Base-by-base conservation (phyloP, 257 asterid species). In the Solanum sparsipilum region DNA sequence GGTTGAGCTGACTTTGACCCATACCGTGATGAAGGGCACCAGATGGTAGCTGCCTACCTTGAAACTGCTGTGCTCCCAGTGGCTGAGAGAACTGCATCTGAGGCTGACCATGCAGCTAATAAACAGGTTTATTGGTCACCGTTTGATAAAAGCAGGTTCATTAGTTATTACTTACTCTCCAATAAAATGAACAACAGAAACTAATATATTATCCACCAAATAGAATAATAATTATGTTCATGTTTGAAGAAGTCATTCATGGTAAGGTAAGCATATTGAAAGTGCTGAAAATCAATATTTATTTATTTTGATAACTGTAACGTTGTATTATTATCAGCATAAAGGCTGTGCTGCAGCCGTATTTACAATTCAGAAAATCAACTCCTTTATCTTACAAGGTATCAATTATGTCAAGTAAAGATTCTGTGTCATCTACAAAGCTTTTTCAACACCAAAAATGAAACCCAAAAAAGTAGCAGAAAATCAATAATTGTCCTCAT, bases 41-140 rank as follows among this genome's bases (percentile, higher is more conserved):
- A 86, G 98, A 94, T 25, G 96, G 58, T 73, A 96, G 93, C 90
- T 97, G 99, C 89, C 99, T 92, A 84, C 95, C 90, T 91, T 94
- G 98, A 87, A 94, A 92, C 89, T 96, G 99, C 93, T 94, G 98
- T 76, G 94, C 91, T 73, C 93, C 93, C 91, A 93, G 87, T 86
- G 98, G 90, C 92, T 95, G 99, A 86, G 98, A 93, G 92, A 95
- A 97, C 91, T 97, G 99, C 94, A 94, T 91, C 83, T 94, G 99
- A 89, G 94, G 98, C 90, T 97, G 99, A 82, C 97, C 91, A 27
- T 94, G 98, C 93, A 97, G 89, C 98, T 97, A 92, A 84, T 35
- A 86, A 86, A 88, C 31, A 48, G 29, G 68, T 52, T 81, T 34
- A 27, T 48, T 31, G 67, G 85, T 29, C 32, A 81, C 29, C 82